Evolutionary conservation across 1,284 basidiomycete species (phyloP).

Genomic region (Apiotrichum laibachii): DNA sequence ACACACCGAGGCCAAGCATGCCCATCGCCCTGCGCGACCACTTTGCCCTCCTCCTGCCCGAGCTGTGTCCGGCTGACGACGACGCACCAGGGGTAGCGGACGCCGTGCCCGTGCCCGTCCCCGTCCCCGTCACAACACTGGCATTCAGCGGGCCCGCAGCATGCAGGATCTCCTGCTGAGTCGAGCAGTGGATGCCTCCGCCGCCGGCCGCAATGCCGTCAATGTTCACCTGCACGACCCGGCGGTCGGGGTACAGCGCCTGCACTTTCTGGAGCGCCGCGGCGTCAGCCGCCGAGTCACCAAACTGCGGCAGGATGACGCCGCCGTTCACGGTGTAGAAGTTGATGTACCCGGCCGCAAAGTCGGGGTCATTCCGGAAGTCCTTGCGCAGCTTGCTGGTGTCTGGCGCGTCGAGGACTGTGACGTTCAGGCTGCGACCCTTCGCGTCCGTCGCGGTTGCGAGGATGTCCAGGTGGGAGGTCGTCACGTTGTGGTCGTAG

Average conservation of each 20-base stretch:
- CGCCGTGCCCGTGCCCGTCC: too few species aligned
- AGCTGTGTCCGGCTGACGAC: too few species aligned
- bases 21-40: too few species aligned
- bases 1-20: too few species aligned
- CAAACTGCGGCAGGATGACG: conserved; percentile 10
- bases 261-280: background rate
- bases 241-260: conserved; percentile 2
- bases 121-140: too few species aligned
- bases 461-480: conserved; percentile 7
- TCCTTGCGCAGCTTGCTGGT: background rate
- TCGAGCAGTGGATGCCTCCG: conserved; percentile 13
- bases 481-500: conserved; percentile 12
- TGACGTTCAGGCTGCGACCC: conserved; percentile 2
- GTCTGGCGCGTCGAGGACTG: conserved; percentile 2
- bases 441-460: conserved; percentile 5
- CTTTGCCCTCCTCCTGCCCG: too few species aligned
- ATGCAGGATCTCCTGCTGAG: conserved; percentile 8
- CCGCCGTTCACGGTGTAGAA: conserved; percentile 4
- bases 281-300: conserved; percentile 2
- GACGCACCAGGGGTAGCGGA: too few species aligned
- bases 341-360: conserved; percentile 22
- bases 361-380: conserved; percentile 6
- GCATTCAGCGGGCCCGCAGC: too few species aligned
- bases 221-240: conserved; percentile 8
- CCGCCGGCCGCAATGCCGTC: conserved; percentile 8